phyloP scores from a whole-genome alignment of 192 early-diverging fungal species.

The Bifiguratus adelaidae region DNA sequence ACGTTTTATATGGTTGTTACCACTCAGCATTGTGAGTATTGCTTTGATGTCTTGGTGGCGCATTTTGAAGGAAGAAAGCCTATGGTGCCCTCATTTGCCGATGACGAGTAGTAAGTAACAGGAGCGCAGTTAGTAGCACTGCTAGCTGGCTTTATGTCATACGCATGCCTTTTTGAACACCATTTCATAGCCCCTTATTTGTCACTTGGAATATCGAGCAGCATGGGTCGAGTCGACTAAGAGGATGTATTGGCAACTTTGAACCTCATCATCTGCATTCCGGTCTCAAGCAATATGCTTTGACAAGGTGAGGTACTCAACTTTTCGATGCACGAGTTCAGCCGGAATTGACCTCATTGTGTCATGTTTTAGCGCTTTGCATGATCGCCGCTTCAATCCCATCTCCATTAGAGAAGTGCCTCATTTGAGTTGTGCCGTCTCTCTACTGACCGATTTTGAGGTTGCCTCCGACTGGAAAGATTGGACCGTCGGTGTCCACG shows the following conservation, averaged over 20 bases:
- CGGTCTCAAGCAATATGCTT: constrained; percentile 72
- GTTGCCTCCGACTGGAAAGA: constrained; percentile 57
- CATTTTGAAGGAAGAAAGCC: constrained; percentile 35
- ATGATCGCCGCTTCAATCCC: constrained; percentile 77
- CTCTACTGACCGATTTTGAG: constrained; percentile 86
- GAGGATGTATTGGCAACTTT: constrained; percentile 96
- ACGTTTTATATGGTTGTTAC: constrained; percentile 17
- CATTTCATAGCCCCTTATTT: constrained; percentile 55
- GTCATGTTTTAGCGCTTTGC: constrained; percentile 49
- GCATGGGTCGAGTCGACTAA: constrained; percentile 37
- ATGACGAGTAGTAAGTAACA: constrained; percentile 46
- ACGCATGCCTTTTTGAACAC: not conserved
- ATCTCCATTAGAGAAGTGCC: constrained; percentile 58
- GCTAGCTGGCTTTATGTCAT: not conserved
- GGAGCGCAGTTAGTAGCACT: not conserved
- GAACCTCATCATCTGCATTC: constrained; percentile 47
- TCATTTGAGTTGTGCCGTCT: constrained; percentile 63
- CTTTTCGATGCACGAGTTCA: too few relatives aligned
- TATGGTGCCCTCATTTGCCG: constrained; percentile 37
- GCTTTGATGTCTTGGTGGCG: constrained; percentile 65
- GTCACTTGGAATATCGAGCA: constrained; percentile 63
- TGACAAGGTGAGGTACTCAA: constrained; percentile 43
- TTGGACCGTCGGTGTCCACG: constrained; percentile 88
- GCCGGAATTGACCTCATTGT: not conserved
- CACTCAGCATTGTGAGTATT: constrained; percentile 65